Base-by-base conservation (phyloP, 2,329 filamentous ascomycete genomes). In the Colletotrichum shisoi region DNA sequence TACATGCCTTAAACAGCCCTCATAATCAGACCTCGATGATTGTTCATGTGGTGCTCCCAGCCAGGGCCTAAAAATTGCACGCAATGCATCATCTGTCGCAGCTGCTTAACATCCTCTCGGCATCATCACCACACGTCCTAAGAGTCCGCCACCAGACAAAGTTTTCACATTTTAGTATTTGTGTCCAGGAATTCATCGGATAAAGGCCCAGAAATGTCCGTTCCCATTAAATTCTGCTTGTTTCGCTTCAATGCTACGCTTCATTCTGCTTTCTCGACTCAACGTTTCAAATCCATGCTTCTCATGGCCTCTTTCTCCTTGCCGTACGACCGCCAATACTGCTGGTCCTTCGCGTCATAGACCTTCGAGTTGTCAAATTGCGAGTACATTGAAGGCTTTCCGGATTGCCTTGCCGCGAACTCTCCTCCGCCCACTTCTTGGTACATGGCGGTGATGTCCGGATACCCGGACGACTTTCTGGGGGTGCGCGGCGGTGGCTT, bases 31-130 rank as follows among this genome's bases (percentile, higher is more conserved):
- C 63, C 17, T 71, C 70, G 3, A 19, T 19, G 19, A 62, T 67
- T 46, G 57, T 68, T 54, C 70, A 70, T 0, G 71, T 72, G 71
- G 40, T 71, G 49, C 62, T 68, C 12, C 68, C 65, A 40, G 60
- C 60, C 13, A 52, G 44, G 31, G 24, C 17, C n/a, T 53, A 4
- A 52, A 3, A 7, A 12, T 13, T 44, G 40, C 2, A 17, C 49
- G 40, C 19, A 34, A 21, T 37, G 2, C 31, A 5, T 34, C 31
- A 5, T 34, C n/a, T 40, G 15, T 4, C 31, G 7, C 12, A 46
- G 9, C 15, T 19, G 21, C 45, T 15, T n/a, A 21, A 8, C 31
- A n/a, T 17, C 45, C 17, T 52, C 27, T 8, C 8, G 7, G 6
- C 3, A 11, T 56, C 6, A 9, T n/a, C 21, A n/a, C 21, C 21